These are phyloP conservation scores for Cyclotella baltica DNA, from an alignment of 108 stramenopile genomes.

Conservation along the genomic window DNA sequence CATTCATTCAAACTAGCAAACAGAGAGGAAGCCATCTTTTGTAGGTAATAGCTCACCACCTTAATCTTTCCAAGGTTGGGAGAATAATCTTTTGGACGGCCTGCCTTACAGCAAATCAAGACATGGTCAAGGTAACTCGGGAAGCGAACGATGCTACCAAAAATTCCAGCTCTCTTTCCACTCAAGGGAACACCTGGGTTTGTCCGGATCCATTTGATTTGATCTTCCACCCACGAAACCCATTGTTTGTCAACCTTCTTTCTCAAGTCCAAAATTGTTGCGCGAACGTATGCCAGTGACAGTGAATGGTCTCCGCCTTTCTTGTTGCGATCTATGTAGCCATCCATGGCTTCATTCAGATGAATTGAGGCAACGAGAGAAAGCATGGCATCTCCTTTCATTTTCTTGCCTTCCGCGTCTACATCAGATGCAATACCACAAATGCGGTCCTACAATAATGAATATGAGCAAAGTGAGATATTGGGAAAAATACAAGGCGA, in stretches of 20 bases:
- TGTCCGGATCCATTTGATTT: constrained; percentile 86
- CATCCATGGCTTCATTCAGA: constrained; percentile 88
- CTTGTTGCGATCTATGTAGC: constrained; percentile 89
- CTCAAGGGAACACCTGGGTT: constrained; percentile 85
- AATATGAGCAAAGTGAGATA: neutral
- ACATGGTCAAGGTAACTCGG: constrained; percentile 88
- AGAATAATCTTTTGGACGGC: constrained; percentile 67
- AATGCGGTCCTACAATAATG: constrained; percentile 50
- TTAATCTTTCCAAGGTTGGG: constrained; percentile 85
- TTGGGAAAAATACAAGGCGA: neutral
- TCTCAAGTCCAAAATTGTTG: constrained; percentile 84
- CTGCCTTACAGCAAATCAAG: constrained; percentile 80
- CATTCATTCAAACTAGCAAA: constrained; percentile 81
- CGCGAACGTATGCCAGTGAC: constrained; percentile 87
- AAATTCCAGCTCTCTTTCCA: constrained; percentile 89
- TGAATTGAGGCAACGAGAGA: constrained; percentile 85
- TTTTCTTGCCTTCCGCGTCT: constrained; percentile 58
- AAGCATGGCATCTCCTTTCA: constrained; percentile 82
- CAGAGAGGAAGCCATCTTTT: constrained; percentile 89
- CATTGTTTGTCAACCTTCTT: constrained; percentile 91
- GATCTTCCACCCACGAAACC: constrained; percentile 88
- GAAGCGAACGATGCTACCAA: constrained; percentile 79
- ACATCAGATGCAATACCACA: constrained; percentile 82
- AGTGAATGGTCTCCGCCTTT: constrained; percentile 90
- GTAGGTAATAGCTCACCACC: constrained; percentile 86